These are phyloP conservation scores for Dalbergia oliveri DNA, from an alignment of 306 rosid genomes.

Conservation along the genomic window DNA sequence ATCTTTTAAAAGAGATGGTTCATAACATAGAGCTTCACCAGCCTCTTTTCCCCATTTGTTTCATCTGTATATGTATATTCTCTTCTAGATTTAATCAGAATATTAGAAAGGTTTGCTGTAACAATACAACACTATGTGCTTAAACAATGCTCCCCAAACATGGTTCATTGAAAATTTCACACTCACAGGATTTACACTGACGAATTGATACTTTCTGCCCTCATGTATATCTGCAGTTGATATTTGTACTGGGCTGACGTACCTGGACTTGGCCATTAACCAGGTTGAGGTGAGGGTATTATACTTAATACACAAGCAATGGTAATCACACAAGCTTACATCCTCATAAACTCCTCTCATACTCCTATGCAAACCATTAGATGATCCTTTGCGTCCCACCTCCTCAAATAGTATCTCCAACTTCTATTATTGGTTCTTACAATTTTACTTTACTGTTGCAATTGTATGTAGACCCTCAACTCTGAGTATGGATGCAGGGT, in stretches of 20 bases:
- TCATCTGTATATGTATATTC: neutral
- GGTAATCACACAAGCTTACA: conserved; percentile 6
- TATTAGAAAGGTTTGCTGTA: conserved; percentile 5
- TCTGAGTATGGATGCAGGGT: conserved; percentile 65
- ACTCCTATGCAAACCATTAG: conserved; percentile 15
- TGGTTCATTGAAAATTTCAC: conserved; percentile 16
- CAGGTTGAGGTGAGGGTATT: conserved; percentile 68
- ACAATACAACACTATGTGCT: conserved; percentile 13
- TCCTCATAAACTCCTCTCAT: neutral
- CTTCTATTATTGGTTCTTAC: conserved; percentile 26
- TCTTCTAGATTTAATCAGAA: neutral
- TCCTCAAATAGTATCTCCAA: neutral
- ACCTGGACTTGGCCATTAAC: conserved; percentile 63
- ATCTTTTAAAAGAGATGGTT: too few species aligned
- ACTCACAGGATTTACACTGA: neutral
- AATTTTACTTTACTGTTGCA: conserved; percentile 22
- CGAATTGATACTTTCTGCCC: conserved; percentile 8
- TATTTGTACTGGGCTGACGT: conserved; percentile 60
- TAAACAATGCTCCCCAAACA: conserved; percentile 2
- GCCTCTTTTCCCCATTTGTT: too few species aligned
- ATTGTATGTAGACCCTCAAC: conserved; percentile 62
- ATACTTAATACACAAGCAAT: neutral
- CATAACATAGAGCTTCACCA: too few species aligned
- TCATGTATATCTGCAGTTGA: conserved; percentile 60
- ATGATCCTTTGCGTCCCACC: conserved; percentile 1